Evolutionary conservation across 1,284 basidiomycete species (phyloP), one percentile per base, ranked within the genome.

Genomic region (Tilletia caries): DNA sequence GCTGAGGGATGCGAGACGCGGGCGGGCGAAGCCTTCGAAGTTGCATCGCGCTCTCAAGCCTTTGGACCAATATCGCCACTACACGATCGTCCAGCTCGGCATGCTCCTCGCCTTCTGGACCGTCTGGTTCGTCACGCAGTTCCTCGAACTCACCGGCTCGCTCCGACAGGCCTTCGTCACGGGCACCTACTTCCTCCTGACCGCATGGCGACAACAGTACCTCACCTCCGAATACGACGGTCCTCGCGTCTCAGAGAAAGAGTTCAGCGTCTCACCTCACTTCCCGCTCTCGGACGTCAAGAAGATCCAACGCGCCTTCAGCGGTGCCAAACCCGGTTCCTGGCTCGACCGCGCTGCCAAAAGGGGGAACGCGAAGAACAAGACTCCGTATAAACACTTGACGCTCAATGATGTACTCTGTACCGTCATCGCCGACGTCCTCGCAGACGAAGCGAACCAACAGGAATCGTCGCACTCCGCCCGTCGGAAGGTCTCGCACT

Each of bases 321-420:
- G 78, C 15, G 81, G 81, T 29, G 73, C 69, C 1, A 64, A 65
- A 54, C 79, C 79, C 2, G 80, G 80, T 13, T 72, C 73, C 25
- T 41, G 70, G 46, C 43, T 71, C 10, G 77, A 80, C 44, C 69
- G 71, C 25, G 44, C 54, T 76, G 33, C 72, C 71, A 8, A 71
- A 73, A 13, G 73, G 70, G 2, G 70, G 68, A 48, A 67, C 69
- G 18, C 54, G 32, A 60, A 60, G 54, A 41, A 65, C 66, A 72
- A 73, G 6, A 64, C 50, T 8, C 20, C 67, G 12, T 72, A 67
- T n/a, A 66, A 70, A 10, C 80, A 82, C 67, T 67, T 82, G 13
- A 82, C 81, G 15, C 74, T 82, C 67, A 82, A 82, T 68, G 81
- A 82, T 43, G 73, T 82, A 23, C 72, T 80, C 29, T 76, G 74